phyloP scores from a whole-genome alignment of 2,329 filamentous ascomycete species.

The Ophiostoma fasciatum region DNA sequence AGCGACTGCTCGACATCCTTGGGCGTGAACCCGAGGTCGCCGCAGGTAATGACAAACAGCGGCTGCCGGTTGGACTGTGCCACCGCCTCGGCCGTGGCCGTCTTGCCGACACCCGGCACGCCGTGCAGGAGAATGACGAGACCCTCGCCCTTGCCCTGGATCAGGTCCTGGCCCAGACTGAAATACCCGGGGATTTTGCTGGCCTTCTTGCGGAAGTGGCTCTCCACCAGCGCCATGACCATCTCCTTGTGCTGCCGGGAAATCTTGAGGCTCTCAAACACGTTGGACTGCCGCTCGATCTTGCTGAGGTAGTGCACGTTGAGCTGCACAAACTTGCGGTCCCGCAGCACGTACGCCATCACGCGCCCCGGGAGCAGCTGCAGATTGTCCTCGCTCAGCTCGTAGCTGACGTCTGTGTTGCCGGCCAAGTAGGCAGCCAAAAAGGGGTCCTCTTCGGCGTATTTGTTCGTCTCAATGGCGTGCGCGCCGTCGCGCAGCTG shows the following conservation, averaged over 20 bases:
- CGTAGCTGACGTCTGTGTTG: conserved; percentile 2
- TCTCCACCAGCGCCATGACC: conserved; percentile 11
- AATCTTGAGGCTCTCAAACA: conserved; percentile 14
- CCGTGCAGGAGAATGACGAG: conserved; percentile 5
- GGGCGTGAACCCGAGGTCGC: conserved; percentile 29
- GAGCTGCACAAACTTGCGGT: conserved; percentile 14
- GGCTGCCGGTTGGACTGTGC: conserved; percentile 27
- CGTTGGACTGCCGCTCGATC: conserved; percentile 5
- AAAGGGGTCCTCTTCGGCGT: conserved; percentile 1
- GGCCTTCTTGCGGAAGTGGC: conserved; percentile 7
- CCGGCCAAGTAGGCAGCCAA: conserved; percentile 1
- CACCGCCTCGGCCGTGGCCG: conserved; percentile 25
- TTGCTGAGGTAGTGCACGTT: conserved; percentile 3
- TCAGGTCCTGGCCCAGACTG: conserved; percentile 21
- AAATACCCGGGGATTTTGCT: conserved; percentile 6
- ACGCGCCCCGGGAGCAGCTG: conserved; percentile 10
- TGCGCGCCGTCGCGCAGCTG: conserved; percentile 7
- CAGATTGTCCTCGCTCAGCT: conserved; percentile 8
- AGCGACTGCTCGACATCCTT: conserved; percentile 17
- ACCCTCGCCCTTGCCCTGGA: conserved; percentile 27
- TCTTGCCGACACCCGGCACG: conserved; percentile 30
- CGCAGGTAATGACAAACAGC: conserved; percentile 33
- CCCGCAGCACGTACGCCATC: conserved; percentile 14
- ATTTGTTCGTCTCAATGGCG: conserved; percentile 4
- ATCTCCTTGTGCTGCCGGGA: conserved; percentile 12